Conservation (phyloP, 345 rosid species). For the Citropsis articulata region DNA sequence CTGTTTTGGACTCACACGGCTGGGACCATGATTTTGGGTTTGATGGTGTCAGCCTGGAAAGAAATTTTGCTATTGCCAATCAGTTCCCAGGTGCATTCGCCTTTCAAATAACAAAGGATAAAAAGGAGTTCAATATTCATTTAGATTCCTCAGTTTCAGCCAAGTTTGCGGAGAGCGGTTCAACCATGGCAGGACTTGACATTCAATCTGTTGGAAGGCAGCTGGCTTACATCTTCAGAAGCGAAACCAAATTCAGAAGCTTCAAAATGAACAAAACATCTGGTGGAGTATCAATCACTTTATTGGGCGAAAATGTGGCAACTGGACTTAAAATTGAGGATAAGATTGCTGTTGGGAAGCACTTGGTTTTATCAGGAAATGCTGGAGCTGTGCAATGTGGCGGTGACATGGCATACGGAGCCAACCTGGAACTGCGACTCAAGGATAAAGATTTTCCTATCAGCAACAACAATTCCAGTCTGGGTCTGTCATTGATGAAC, state of each 20-base stretch:
- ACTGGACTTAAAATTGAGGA: conserved; percentile 43
- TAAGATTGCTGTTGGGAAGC: conserved; percentile 32
- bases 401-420: conserved; percentile 35
- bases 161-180: conserved; percentile 29
- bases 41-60: conserved; percentile 37
- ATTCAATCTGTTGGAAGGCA: conserved; percentile 41
- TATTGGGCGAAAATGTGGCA: conserved; percentile 31
- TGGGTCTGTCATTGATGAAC: conserved; percentile 35
- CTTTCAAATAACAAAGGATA: conserved; percentile 41
- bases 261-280: conserved; percentile 32
- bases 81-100: conserved; percentile 30
- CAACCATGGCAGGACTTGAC: conserved; percentile 45
- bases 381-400: conserved; percentile 32
- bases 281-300: conserved; percentile 31
- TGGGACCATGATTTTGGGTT: conserved; percentile 49
- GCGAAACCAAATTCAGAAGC: conserved; percentile 32
- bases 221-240: conserved; percentile 36
- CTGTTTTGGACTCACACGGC: conserved; percentile 32
- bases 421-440: conserved; percentile 33
- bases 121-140: conserved; percentile 33
- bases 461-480: conserved; percentile 28
- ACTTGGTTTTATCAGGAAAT: conserved; percentile 28
- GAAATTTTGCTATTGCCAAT: conserved; percentile 23
- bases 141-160: conserved; percentile 38
- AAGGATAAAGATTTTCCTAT: conserved; percentile 35